A percentile compares a stretch with the other conserved stretches of the same genome.
phyloP scores from a whole-genome alignment of 2,329 filamentous ascomycete genomes.

The Fusarium sp. region DNA sequence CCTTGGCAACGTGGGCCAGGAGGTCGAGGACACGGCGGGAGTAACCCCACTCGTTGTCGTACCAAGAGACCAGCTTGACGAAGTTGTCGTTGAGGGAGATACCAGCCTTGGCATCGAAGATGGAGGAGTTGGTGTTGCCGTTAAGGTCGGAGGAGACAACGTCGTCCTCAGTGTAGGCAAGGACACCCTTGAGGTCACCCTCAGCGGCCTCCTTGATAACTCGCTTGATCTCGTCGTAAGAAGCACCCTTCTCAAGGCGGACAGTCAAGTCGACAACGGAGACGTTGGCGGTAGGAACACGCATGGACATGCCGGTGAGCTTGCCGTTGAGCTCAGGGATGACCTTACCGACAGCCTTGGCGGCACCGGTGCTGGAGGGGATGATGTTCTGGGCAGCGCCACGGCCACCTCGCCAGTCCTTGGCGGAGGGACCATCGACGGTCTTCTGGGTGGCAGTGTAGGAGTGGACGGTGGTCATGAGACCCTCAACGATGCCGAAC shows the following conservation, averaged over 20 bases:
- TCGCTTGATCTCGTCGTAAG: conserved; percentile 93
- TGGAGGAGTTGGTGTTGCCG: conserved; percentile 93
- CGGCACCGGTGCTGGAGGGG: conserved; percentile 97
- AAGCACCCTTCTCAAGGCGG: conserved; percentile 91
- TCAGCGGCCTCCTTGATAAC: conserved; percentile 89
- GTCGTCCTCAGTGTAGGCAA: conserved; percentile 97
- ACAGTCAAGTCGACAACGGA: conserved; percentile 97
- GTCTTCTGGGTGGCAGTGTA: conserved; percentile 99
- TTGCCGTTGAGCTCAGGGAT: conserved; percentile 98
- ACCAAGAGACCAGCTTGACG: conserved; percentile 98
- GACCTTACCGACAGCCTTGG: conserved; percentile 99
- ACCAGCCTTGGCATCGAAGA: conserved; percentile 99
- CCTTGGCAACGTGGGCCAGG: conserved; percentile 82
- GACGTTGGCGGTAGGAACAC: conserved; percentile 98
- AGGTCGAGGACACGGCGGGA: conserved; percentile 94
- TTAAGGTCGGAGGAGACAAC: conserved; percentile 94
- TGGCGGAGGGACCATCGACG: conserved; percentile 95
- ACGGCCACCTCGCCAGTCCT: conserved; percentile 99
- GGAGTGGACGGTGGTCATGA: conserved; percentile 99
- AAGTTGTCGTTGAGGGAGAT: conserved; percentile 99
- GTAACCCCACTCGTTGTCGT: conserved; percentile 99
- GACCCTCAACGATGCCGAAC: conserved; percentile 96
- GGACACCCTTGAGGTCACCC: conserved; percentile 87
- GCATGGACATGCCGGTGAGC: conserved; percentile 99
- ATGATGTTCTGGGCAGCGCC: conserved; percentile 99